Evolutionary conservation across 164 flowering plant genomes (phyloP), one percentile per base, ranked within the genome.

Genomic region (Protea cynaroides): DNA sequence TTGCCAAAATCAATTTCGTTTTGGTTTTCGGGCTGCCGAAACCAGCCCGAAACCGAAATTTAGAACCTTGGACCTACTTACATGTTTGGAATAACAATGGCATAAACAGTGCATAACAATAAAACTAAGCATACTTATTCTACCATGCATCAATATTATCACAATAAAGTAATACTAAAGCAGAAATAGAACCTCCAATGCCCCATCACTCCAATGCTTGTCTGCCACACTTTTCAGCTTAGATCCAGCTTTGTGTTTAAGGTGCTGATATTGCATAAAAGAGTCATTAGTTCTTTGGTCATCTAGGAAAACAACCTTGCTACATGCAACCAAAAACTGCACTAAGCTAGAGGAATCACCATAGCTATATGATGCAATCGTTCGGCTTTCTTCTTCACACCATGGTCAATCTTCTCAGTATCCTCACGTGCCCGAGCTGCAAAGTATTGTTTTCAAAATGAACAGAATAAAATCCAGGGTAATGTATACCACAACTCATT

Each of bases 181-280:
- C 13, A 65, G 34, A 29, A 29, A 67, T 55, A 65, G 51, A 71
- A 93, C 98, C 94, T 87, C 90, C 46, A 93, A 79, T 47, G 98
- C 98, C 65, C 97, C 98, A 80, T 88, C 90, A 76, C 86, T 93
- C 98, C 98, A 93, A 69, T 93, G 98, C 76, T 80, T 69, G 63
- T 90, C 97, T 63, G 98, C 98, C 57, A 76, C 98, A 63, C 58
- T 82, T 72, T 80, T 87, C 79, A 93, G 74, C 77, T 79, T 83
- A 55, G 90, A 80, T 68, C 79, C 71, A 62, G 98, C 98, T 84
- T 76, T 84, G 71, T 87, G 82, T 73, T 80, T 88, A 24, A 93
- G 69, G 61, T 81, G 81, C 98, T 93, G 80, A 65, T 21, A 38
- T 36, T 24, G 63, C 52, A 58, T 25, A 56, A 22, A 47, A 17